Percentiles rank a stretch among this genome's conserved stretches.
These are phyloP conservation scores for Miscanthus sacchariflorus DNA, from an alignment of 202 grass and related monocot species.

Conservation along the genomic window DNA sequence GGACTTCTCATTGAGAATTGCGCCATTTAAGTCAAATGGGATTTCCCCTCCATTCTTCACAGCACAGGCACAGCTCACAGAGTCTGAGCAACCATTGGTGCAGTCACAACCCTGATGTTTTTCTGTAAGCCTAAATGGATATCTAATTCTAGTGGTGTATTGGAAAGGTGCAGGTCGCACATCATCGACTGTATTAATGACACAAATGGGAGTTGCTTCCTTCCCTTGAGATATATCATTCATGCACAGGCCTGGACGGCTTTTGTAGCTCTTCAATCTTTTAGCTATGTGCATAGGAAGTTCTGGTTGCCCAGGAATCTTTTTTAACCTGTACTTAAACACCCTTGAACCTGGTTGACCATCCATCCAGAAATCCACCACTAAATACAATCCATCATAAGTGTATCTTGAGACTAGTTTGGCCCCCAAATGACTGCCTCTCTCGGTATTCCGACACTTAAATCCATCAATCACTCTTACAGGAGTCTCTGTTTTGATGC, in stretches of 20 bases:
- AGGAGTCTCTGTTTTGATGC: conserved; percentile 61
- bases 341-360: conserved; percentile 39
- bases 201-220: conserved; percentile 60
- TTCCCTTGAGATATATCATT: conserved; percentile 67
- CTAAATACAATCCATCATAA: conserved; percentile 87
- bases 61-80: conserved; percentile 54
- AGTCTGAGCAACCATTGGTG: conserved; percentile 55
- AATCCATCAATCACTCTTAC: conserved; percentile 82
- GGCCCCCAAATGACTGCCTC: conserved; percentile 40
- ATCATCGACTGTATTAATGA: conserved; percentile 66
- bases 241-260: conserved; percentile 52
- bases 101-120: conserved; percentile 68
- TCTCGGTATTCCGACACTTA: conserved; percentile 49
- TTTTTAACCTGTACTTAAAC: conserved; percentile 67
- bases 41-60: conserved; percentile 80
- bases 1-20: conserved; percentile 62
- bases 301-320: conserved; percentile 66
- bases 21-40: conserved; percentile 70
- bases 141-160: conserved; percentile 67
- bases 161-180: conserved; percentile 50
- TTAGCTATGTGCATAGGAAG: conserved; percentile 59
- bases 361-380: conserved; percentile 62
- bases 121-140: conserved; percentile 46
- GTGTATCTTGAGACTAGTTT: conserved; percentile 64
- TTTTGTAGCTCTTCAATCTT: conserved; percentile 42